These are phyloP conservation scores for Aureobasidium sp. DNA, from an alignment of 2,329 filamentous ascomycete genomes.

Conservation along the genomic window DNA sequence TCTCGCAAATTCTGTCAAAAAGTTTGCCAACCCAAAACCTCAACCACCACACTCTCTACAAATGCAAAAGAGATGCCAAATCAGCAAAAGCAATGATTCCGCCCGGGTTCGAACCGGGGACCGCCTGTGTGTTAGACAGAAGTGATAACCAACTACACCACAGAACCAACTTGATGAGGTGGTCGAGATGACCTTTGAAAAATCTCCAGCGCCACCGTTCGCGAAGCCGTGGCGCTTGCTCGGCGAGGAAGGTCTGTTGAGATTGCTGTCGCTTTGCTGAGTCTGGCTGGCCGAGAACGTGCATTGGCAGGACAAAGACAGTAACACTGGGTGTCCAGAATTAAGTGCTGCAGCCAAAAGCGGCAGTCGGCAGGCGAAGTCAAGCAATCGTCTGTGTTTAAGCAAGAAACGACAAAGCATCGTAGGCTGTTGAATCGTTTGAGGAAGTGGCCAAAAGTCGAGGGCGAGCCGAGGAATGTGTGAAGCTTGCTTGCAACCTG, in stretches of 20 bases:
- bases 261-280: too few species aligned
- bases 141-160: slow-evolving; percentile 14
- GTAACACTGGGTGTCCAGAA: too few species aligned
- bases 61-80: not conserved
- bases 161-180: not conserved
- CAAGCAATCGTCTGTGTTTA: too few species aligned
- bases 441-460: slow-evolving; percentile 2
- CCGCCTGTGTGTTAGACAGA: slow-evolving; percentile 14
- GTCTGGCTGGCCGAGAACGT: too few species aligned
- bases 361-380: not conserved
- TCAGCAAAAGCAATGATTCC: slow-evolving; percentile 1
- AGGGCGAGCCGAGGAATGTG: not conserved
- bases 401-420: not conserved
- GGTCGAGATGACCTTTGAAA: too few species aligned
- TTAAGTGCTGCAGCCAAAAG: not conserved
- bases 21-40: too few species aligned
- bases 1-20: too few species aligned
- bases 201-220: not conserved
- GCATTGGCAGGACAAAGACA: too few species aligned
- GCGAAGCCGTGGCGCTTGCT: not conserved
- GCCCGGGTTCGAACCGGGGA: slow-evolving; percentile 3
- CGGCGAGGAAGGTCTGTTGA: too few species aligned
- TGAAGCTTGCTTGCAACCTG: not conserved
- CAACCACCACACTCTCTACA: too few species aligned
- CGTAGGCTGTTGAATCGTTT: not conserved